Percentiles rank a stretch among this genome's conserved stretches.
These are phyloP conservation scores for Pythium biforme DNA, from an alignment of 352 stramenopile genomes.

Conservation along the genomic window DNA sequence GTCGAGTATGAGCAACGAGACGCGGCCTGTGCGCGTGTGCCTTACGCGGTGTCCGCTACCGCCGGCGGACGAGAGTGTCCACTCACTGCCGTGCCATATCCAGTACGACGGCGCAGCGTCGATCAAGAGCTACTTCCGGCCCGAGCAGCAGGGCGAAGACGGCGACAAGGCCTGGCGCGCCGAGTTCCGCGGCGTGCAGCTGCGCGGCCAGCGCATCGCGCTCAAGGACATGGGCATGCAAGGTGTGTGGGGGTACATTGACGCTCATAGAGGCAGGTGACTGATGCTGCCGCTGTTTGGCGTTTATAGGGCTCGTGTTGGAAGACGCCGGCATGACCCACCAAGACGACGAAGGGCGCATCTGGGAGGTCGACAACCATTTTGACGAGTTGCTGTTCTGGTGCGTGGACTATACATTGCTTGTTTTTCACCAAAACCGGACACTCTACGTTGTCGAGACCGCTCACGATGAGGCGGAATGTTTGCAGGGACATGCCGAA, in stretches of 20 bases:
- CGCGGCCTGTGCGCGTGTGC: conserved; percentile 43
- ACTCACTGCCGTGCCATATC: conserved; percentile 77
- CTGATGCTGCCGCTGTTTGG: too few species aligned
- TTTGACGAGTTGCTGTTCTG: conserved; percentile 72
- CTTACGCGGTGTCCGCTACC: conserved; percentile 74
- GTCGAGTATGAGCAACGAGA: conserved; percentile 17
- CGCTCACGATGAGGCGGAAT: neutral
- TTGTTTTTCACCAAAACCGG: neutral
- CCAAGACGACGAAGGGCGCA: conserved; percentile 52
- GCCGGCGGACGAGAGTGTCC: conserved; percentile 49
- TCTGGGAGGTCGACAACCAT: conserved; percentile 79
- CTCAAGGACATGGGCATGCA: conserved; percentile 37
- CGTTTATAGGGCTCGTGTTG: conserved; percentile 67
- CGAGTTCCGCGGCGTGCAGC: conserved; percentile 70
- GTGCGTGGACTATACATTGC: conserved; percentile 27
- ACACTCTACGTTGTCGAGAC: conserved; percentile 18
- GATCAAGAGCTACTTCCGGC: conserved; percentile 77
- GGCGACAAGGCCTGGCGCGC: conserved; percentile 30
- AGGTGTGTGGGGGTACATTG: conserved; percentile 29
- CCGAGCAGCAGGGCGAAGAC: conserved; percentile 26
- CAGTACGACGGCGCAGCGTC: conserved; percentile 59
- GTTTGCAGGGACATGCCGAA: conserved; percentile 51
- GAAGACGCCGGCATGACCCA: conserved; percentile 62
- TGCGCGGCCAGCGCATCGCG: conserved; percentile 48
- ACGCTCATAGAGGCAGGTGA: too few species aligned